Conservation (phyloP, 306 rosid genomes). For the Lathyrus oleraceus region DNA sequence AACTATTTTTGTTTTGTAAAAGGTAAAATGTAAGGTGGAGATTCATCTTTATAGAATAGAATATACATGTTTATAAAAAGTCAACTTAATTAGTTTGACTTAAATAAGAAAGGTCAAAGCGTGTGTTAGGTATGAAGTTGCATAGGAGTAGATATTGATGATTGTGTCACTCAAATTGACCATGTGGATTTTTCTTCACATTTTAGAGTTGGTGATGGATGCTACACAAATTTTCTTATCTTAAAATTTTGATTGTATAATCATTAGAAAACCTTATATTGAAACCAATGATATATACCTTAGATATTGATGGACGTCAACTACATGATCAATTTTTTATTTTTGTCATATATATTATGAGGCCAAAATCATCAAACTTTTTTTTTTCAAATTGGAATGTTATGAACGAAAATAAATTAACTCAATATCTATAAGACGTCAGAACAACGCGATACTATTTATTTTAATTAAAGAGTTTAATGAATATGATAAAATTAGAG, state of each 20-base stretch:
- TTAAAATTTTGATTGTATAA: slow-evolving; percentile 26
- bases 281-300: not conserved
- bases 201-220: slow-evolving; percentile 52
- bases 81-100: slow-evolving; percentile 48
- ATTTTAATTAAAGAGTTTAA: too few species aligned
- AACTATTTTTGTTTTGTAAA: not conserved
- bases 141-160: slow-evolving; percentile 41
- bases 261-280: slow-evolving; percentile 32
- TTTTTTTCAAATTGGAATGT: too few species aligned
- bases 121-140: slow-evolving; percentile 56
- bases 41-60: slow-evolving; percentile 18
- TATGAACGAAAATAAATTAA: too few species aligned
- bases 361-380: not conserved
- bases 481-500: too few species aligned
- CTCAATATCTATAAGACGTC: too few species aligned
- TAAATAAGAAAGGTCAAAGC: slow-evolving; percentile 39
- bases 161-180: slow-evolving; percentile 82
- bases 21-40: slow-evolving; percentile 16
- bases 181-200: slow-evolving; percentile 42
- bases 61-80: slow-evolving; percentile 23
- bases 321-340: slow-evolving; percentile 2
- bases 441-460: too few species aligned
- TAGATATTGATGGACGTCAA: slow-evolving; percentile 31
- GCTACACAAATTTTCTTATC: slow-evolving; percentile 14
- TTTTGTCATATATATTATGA: not conserved